Percentiles rank a stretch among this genome's conserved stretches.
Evolutionary conservation across 2,329 filamentous ascomycete species (phyloP).

Genomic region (Zalaria obscura): DNA sequence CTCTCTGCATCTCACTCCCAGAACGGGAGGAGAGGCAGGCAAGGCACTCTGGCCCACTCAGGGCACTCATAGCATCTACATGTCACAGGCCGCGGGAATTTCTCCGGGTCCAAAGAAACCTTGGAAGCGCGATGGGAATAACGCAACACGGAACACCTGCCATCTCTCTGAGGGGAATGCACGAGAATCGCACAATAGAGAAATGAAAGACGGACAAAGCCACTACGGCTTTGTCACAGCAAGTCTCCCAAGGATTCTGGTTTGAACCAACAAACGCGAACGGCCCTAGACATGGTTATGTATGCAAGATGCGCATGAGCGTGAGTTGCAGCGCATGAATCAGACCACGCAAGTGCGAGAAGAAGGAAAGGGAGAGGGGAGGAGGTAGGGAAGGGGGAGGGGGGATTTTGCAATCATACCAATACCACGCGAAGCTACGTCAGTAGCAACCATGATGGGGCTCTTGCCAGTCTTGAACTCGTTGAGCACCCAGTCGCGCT

Average conservation of each 20-base stretch:
- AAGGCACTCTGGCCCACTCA: conserved; percentile 7
- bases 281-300: conserved; percentile 85
- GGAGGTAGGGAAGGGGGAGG: conserved; percentile 16
- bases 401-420: conserved; percentile 72
- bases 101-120: conserved; percentile 52
- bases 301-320: conserved; percentile 72
- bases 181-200: conserved; percentile 37
- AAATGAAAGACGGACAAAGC: conserved; percentile 66
- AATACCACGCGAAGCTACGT: conserved; percentile 99
- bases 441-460: conserved; percentile 99
- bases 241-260: conserved; percentile 70
- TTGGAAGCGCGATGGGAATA: conserved; percentile 41
- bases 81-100: conserved; percentile 34
- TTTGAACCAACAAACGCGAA: conserved; percentile 72
- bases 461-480: conserved; percentile 99
- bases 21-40: neutral
- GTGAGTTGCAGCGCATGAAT: conserved; percentile 61
- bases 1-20: conserved; percentile 26
- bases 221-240: conserved; percentile 40
- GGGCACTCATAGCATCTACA: conserved; percentile 19
- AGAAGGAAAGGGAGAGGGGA: conserved; percentile 8
- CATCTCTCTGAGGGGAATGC: neutral
- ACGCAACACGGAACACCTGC: conserved; percentile 5
- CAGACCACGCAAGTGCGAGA: conserved; percentile 47
- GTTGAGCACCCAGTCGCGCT: conserved; percentile 98